Evolutionary conservation across 257 asterid genomes (phyloP).

Genomic region (Cruciata laevipes): DNA sequence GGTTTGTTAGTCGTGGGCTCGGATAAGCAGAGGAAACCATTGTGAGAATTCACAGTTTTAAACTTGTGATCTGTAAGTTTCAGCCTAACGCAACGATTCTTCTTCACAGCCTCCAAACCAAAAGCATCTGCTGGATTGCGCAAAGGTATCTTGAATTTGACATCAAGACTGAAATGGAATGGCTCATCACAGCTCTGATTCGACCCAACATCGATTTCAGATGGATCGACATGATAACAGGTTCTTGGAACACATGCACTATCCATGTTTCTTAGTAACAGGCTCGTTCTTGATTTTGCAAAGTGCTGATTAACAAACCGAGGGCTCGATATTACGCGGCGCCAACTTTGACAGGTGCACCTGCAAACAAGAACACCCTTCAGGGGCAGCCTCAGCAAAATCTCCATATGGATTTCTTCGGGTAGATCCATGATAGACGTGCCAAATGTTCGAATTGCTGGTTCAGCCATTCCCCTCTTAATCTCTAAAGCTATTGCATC

Average conservation of each 20-base stretch:
- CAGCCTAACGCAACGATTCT: conserved; percentile 10
- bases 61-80: conserved; percentile 14
- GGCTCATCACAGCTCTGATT: conserved; percentile 1
- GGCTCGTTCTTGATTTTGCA: conserved; percentile 5
- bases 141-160: conserved; percentile 12
- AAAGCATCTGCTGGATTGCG: neutral
- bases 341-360: conserved; percentile 10
- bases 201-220: neutral
- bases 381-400: conserved; percentile 6
- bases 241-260: conserved; percentile 9
- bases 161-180: neutral
- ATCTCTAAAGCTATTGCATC: neutral
- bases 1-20: conserved; percentile 7
- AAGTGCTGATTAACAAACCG: conserved; percentile 16
- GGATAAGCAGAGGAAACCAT: conserved; percentile 16
- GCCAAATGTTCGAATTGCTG: neutral
- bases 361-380: conserved; percentile 15
- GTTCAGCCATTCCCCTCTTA: neutral
- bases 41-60: conserved; percentile 11
- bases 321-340: conserved; percentile 6
- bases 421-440: conserved; percentile 10
- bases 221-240: conserved; percentile 1
- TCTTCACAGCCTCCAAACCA: conserved; percentile 9
- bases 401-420: neutral
- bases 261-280: conserved; percentile 7